Evolutionary conservation across 331 rosid genomes (phyloP).

Genomic region (Spiraea crenata): DNA sequence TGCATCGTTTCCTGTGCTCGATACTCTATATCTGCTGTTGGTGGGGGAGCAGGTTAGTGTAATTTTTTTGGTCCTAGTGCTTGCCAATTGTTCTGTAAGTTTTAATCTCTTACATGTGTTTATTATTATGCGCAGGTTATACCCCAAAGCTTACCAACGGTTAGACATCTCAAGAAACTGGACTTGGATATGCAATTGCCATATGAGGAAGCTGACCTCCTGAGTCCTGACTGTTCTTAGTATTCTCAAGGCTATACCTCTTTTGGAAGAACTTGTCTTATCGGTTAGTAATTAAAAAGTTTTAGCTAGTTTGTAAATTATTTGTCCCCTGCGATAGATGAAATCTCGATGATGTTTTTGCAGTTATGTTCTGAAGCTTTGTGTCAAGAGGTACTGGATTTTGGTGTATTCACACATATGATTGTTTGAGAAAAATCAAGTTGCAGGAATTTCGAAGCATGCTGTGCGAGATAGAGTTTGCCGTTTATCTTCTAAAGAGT

Average conservation of each 20-base stretch:
- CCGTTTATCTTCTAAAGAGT: not conserved
- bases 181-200: not conserved
- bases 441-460: not conserved
- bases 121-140: not conserved
- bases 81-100: no score
- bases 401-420: not conserved
- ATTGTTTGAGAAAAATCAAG: not conserved
- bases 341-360: no score
- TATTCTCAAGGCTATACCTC: conserved; percentile 3
- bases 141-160: not conserved
- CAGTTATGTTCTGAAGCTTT: no score
- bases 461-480: not conserved
- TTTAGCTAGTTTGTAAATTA: no score
- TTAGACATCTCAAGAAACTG: not conserved
- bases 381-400: not conserved
- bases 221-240: not conserved
- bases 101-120: no score
- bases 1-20: not conserved
- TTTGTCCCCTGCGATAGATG: no score
- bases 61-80: no score
- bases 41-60: no score
- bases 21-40: not conserved
- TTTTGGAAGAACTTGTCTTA: not conserved
- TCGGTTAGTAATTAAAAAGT: not conserved
- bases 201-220: not conserved